Evolutionary conservation across 345 rosid species (phyloP).

Genomic region (Brassica napus): DNA sequence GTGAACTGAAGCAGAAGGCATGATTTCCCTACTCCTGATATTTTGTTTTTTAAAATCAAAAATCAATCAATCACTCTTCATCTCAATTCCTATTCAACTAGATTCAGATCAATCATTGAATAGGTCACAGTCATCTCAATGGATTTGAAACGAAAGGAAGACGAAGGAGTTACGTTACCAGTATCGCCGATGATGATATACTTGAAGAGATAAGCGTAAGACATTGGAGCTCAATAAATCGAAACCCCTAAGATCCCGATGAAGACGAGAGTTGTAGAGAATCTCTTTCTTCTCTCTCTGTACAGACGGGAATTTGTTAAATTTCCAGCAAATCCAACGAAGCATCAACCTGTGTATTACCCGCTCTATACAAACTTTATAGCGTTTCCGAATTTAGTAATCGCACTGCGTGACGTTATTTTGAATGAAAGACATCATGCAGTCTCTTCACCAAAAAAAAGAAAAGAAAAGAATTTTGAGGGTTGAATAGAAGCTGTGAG

Average conservation of each 20-base stretch:
- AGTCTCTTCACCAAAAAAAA: neutral
- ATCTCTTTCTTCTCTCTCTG: constrained; percentile 8
- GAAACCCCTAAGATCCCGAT: constrained; percentile 3
- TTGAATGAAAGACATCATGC: neutral
- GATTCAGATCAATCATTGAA: neutral
- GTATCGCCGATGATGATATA: constrained; percentile 99
- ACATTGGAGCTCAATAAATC: constrained; percentile 32
- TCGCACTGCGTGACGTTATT: neutral
- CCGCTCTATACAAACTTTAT: neutral
- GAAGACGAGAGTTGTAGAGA: constrained; percentile 16
- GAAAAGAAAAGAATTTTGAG: neutral
- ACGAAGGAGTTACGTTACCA: constrained; percentile 42
- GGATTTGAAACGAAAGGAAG: neutral
- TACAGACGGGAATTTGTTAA: constrained; percentile 25
- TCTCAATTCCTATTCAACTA: neutral
- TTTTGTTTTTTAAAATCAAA: too few species aligned
- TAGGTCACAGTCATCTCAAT: neutral
- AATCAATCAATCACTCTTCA: neutral
- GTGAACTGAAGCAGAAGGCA: constrained; percentile 96
- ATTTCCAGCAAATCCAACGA: constrained; percentile 41
- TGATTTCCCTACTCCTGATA: constrained; percentile 89
- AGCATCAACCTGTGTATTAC: constrained; percentile 33
- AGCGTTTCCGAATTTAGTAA: neutral
- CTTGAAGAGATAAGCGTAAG: constrained; percentile 95
- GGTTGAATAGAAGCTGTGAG: neutral